These are phyloP conservation scores for Clarireedia monteithiana DNA, from an alignment of 2,329 filamentous ascomycete genomes.

Conservation along the genomic window DNA sequence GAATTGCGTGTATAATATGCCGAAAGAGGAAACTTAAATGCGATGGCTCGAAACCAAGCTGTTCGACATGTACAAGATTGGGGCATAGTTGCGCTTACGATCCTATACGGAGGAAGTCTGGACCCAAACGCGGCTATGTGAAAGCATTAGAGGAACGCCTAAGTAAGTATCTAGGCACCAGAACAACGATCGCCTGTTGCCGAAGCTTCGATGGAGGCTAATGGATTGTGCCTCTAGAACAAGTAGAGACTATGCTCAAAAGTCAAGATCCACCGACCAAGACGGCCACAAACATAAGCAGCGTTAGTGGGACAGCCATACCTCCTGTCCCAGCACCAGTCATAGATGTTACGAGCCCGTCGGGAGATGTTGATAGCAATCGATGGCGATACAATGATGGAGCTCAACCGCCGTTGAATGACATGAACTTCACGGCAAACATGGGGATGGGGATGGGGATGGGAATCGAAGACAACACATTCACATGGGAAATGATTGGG, in stretches of 20 bases:
- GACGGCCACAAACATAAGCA: slow-evolving; percentile 12
- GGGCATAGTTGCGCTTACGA: slow-evolving; percentile 62
- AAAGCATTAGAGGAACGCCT: slow-evolving; percentile 76
- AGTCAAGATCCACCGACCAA: slow-evolving; percentile 52
- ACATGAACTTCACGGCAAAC: slow-evolving; percentile 46
- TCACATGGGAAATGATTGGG: slow-evolving; percentile 77
- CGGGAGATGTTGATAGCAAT: slow-evolving; percentile 44
- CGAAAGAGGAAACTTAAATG: slow-evolving; percentile 80
- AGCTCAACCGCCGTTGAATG: slow-evolving; percentile 44
- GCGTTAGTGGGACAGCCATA: slow-evolving; percentile 18
- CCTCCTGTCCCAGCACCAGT: slow-evolving; percentile 28
- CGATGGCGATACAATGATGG: slow-evolving; percentile 47
- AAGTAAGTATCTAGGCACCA: slow-evolving; percentile 51
- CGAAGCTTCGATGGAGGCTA: background rate
- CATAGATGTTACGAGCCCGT: slow-evolving; percentile 38
- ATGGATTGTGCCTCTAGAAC: slow-evolving; percentile 46
- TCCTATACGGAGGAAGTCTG: slow-evolving; percentile 63
- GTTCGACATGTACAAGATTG: slow-evolving; percentile 56
- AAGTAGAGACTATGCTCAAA: slow-evolving; percentile 87
- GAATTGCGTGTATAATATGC: slow-evolving; percentile 91
- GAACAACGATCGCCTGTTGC: slow-evolving; percentile 11
- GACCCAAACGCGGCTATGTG: slow-evolving; percentile 64
- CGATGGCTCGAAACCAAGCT: slow-evolving; percentile 58
- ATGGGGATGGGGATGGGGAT: slow-evolving; percentile 42
- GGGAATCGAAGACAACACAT: slow-evolving; percentile 45